phyloP scores from a whole-genome alignment of 805 yeast genomes.

The Candida maesae region DNA sequence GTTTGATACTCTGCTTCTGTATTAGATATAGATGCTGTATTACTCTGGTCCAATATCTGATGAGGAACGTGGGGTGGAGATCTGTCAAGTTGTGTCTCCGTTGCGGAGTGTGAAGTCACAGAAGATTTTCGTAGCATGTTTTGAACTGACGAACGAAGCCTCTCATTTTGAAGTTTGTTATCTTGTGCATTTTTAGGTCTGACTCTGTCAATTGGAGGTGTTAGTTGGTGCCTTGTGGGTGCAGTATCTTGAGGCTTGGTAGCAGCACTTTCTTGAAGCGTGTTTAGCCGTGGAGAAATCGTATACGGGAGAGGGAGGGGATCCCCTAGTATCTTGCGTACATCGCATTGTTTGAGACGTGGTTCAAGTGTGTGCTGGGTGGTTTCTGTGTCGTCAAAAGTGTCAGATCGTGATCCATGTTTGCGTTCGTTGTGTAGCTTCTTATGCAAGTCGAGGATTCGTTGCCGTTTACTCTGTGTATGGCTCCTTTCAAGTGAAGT shows the following conservation, averaged over 20 bases:
- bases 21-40: not conserved
- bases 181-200: not conserved
- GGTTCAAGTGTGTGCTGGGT: not conserved
- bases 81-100: too few relatives aligned
- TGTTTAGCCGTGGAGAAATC: conserved; percentile 6
- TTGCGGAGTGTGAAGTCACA: too few relatives aligned
- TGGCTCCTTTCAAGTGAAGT: too few relatives aligned
- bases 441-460: conserved; percentile 15
- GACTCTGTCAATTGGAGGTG: not conserved
- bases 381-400: not conserved
- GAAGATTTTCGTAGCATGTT: not conserved
- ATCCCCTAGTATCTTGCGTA: conserved; percentile 28
- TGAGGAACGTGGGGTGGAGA: too few relatives aligned
- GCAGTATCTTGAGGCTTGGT: not conserved
- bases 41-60: too few relatives aligned
- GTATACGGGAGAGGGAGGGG: conserved; percentile 38
- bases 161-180: not conserved
- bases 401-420: not conserved
- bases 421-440: conserved; percentile 11
- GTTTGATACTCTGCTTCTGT: not conserved
- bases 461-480: conserved; percentile 7
- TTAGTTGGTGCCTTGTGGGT: not conserved
- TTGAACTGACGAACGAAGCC: not conserved
- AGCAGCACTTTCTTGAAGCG: too few relatives aligned
- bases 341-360: conserved; percentile 1